Base-by-base conservation (phyloP, 345 rosid species). In the Turnera subulata region DNA sequence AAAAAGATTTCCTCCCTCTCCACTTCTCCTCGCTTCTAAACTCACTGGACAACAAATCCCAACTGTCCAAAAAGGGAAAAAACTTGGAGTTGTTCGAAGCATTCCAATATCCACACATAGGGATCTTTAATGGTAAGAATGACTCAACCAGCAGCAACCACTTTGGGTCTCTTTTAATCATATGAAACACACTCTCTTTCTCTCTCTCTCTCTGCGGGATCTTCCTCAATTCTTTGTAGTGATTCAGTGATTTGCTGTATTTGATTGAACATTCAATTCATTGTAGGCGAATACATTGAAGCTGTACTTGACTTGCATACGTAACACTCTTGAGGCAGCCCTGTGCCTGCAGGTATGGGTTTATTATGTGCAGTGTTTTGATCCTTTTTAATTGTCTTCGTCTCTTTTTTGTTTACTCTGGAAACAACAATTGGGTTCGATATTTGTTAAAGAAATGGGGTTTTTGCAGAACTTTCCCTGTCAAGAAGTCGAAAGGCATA, bases 401-500 rank as follows among this genome's bases (percentile, higher is more conserved):
- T 12, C 22, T 17, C 11, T 2, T 15, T 20, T 48, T 11, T 25
- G 2, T 49, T 14, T n/a, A 6, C 15, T 52, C 21, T 11, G 12
- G 8, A 13, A 1, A 13, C 5, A 12, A 23, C 51, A 13, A 16
- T 50, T 29, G 42, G 21, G 11, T 50, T 17, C 15, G n/a, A n/a
- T n/a, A 16, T 20, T 13, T 25, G 25, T 39, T 14, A 43, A 20
- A 14, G 19, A 19, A 25, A 17, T 9, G 42, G 33, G 12, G 35
- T 8, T 29, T 72, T 58, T 61, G 76, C 84, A 93, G 97, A 93
- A 89, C 63, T 93, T 93, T 72, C 99, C 99, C 54, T 93, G 99
- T 76, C 99, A 93, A 82, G 99, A 93, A 82, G 99, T 93, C 64
- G 97, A 93, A 67, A 82, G 99, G 82, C 97, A 93, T 80, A 93